phyloP scores from a whole-genome alignment of 352 stramenopile species.

The Hyaloperonospora brassicae region DNA sequence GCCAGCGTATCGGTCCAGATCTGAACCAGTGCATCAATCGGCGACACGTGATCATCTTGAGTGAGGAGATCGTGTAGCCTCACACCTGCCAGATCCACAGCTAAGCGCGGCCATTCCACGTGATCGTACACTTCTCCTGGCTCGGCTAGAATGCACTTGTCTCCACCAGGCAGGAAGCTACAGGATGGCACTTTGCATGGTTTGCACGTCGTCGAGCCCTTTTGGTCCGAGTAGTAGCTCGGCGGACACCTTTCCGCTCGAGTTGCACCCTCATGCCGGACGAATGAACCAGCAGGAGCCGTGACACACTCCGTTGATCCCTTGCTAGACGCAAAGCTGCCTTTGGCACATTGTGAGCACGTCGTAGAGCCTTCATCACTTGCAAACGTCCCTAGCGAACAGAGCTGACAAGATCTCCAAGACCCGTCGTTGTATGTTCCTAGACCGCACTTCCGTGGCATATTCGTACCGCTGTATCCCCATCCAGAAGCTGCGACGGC shows the following conservation, averaged over 20 bases:
- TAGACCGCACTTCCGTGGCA: constrained; percentile 19
- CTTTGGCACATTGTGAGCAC: constrained; percentile 29
- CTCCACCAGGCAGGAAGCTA: constrained; percentile 28
- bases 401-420: constrained; percentile 25
- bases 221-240: constrained; percentile 12
- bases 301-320: constrained; percentile 24
- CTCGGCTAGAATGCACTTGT: constrained; percentile 20
- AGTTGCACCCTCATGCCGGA: constrained; percentile 24
- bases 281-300: constrained; percentile 29
- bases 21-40: constrained; percentile 11
- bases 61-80: constrained; percentile 8
- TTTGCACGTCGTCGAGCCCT: constrained; percentile 25
- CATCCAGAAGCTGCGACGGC: constrained; percentile 14
- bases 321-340: constrained; percentile 25
- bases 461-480: constrained; percentile 8
- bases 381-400: constrained; percentile 27
- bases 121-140: constrained; percentile 39
- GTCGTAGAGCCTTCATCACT: constrained; percentile 1
- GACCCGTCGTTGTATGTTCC: constrained; percentile 36
- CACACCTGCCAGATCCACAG: constrained; percentile 20
- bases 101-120: constrained; percentile 28
- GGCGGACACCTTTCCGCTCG: constrained; percentile 26
- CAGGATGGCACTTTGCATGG: constrained; percentile 23
- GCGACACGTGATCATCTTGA: not conserved
- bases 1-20: constrained; percentile 20